A percentile compares a stretch with the other conserved stretches of the same genome.
These are phyloP conservation scores for Alternaria triticimaculans DNA, from an alignment of 2,329 filamentous ascomycete genomes.

Conservation along the genomic window DNA sequence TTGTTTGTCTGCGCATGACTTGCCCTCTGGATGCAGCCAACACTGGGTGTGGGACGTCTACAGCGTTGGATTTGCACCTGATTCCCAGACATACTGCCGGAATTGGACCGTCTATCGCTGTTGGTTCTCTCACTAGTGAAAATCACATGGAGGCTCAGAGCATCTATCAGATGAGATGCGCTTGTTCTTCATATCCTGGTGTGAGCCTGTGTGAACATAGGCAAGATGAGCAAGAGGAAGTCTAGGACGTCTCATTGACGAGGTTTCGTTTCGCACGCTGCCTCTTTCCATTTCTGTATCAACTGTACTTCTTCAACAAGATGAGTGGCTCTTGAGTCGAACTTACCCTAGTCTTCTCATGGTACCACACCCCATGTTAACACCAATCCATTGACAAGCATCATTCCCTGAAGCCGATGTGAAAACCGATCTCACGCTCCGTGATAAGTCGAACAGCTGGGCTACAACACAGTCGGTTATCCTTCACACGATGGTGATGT, in stretches of 20 bases:
- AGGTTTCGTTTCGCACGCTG: neutral
- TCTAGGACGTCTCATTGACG: conserved; percentile 1
- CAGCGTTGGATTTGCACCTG: neutral
- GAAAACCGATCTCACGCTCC: conserved; percentile 23
- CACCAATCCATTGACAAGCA: conserved; percentile 13
- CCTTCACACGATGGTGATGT: neutral
- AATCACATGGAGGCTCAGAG: neutral
- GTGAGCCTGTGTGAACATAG: neutral
- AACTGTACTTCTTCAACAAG: conserved; percentile 26
- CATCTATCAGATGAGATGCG: neutral
- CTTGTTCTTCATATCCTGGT: neutral
- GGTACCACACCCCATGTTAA: conserved; percentile 14
- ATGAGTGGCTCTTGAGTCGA: conserved; percentile 16
- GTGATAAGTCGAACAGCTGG: conserved; percentile 18
- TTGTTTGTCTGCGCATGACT: neutral
- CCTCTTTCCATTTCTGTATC: conserved; percentile 5
- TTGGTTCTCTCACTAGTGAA: neutral
- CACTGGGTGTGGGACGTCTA: neutral
- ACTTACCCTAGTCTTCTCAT: conserved; percentile 30
- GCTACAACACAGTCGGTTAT: neutral
- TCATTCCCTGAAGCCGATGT: conserved; percentile 29
- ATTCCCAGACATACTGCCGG: neutral
- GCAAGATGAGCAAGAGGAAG: neutral
- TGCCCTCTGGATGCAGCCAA: neutral
- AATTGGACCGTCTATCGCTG: neutral